Percentiles rank a stretch among this genome's conserved stretches.
These are phyloP conservation scores for Thuidium tamariscinum DNA, from an alignment of 225 moss, liverwort and hornwort genomes.

Conservation along the genomic window DNA sequence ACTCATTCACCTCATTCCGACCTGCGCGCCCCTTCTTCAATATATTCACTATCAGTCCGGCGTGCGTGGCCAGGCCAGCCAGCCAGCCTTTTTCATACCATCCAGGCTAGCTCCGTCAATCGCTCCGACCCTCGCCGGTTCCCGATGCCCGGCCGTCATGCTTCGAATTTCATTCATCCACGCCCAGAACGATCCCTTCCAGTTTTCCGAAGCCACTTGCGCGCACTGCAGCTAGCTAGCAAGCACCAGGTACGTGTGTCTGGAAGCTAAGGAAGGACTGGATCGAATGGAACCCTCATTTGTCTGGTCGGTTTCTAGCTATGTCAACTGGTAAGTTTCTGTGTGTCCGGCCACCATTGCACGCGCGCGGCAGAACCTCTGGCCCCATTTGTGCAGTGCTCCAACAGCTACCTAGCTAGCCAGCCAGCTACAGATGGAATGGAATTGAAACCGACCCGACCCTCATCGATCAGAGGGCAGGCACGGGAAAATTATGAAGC, in stretches of 20 bases:
- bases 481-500: not conserved
- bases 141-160: not conserved
- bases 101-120: not conserved
- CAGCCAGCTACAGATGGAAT: not conserved
- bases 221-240: not conserved
- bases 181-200: not conserved
- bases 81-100: not conserved
- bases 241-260: not conserved
- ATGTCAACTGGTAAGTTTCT: not conserved
- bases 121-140: not conserved
- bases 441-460: not conserved
- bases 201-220: not conserved
- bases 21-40: not conserved
- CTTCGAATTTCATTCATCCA: not conserved
- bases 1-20: not conserved
- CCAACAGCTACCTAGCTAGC: not conserved
- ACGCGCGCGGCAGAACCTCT: not conserved
- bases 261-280: not conserved
- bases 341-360: not conserved
- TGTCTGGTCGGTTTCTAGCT: not conserved
- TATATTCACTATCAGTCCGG: not conserved
- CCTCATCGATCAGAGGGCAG: not conserved
- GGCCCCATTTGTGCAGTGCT: not conserved
- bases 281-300: no score
- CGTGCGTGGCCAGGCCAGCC: not conserved